These are phyloP conservation scores for Pseudevernia furfuracea DNA, from an alignment of 495 filamentous ascomycete species.

Conservation along the genomic window DNA sequence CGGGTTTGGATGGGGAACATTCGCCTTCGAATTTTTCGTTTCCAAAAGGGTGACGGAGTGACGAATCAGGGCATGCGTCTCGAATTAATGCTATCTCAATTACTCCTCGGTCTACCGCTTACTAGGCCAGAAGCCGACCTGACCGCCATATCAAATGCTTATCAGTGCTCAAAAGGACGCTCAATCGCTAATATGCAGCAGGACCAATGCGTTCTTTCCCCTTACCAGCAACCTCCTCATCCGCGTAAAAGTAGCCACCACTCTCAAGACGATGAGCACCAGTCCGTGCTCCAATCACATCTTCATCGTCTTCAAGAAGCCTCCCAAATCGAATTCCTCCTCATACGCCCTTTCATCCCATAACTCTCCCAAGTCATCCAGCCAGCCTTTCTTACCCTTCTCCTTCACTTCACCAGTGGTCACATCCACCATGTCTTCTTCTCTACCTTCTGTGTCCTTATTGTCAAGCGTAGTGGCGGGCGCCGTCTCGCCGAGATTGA, in stretches of 20 bases:
- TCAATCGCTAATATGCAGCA: conserved; percentile 3
- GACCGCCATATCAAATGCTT: too few relatives aligned
- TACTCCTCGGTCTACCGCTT: too few relatives aligned
- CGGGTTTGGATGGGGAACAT: too few relatives aligned
- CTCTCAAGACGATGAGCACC: neutral
- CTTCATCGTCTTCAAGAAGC: conserved; percentile 86
- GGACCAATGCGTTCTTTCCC: neutral
- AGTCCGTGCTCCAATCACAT: conserved; percentile 18
- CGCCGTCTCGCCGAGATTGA: conserved; percentile 79
- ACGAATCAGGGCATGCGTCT: too few relatives aligned
- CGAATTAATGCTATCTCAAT: too few relatives aligned
- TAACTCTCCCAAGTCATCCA: conserved; percentile 89
- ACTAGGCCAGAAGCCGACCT: too few relatives aligned
- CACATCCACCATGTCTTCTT: conserved; percentile 90
- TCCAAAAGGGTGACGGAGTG: too few relatives aligned
- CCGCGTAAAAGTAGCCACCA: neutral
- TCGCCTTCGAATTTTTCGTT: too few relatives aligned
- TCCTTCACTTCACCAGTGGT: conserved; percentile 86
- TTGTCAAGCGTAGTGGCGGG: conserved; percentile 43
- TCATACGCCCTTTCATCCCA: conserved; percentile 97
- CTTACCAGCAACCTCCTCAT: neutral
- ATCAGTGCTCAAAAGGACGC: neutral
- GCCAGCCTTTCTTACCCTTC: conserved; percentile 90
- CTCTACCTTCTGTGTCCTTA: conserved; percentile 46
- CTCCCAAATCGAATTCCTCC: conserved; percentile 90